These are phyloP conservation scores for Thelonectria rubi DNA, from an alignment of 2,329 filamentous ascomycete genomes.

Conservation along the genomic window DNA sequence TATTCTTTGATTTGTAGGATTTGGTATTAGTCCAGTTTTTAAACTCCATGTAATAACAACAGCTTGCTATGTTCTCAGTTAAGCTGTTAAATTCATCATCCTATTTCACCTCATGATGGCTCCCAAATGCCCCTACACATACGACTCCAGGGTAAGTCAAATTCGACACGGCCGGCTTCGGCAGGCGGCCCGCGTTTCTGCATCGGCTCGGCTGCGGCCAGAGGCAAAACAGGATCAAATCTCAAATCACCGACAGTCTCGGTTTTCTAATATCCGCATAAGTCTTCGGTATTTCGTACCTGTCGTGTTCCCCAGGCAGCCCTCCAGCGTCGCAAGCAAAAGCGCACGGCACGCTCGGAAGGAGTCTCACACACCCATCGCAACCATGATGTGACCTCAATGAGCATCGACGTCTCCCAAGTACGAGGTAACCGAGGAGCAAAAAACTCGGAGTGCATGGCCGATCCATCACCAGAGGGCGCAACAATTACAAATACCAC, in stretches of 20 bases:
- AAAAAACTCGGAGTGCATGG: constrained; percentile 3
- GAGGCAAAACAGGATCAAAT: too few relatives aligned
- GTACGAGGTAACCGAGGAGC: constrained; percentile 5
- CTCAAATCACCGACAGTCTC: too few relatives aligned
- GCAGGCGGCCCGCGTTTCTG: neutral
- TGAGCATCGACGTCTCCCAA: neutral
- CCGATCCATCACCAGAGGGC: neutral
- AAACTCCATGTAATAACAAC: too few relatives aligned
- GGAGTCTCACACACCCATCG: neutral
- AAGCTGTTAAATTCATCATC: too few relatives aligned
- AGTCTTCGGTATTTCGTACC: neutral
- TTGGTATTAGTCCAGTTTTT: too few relatives aligned
- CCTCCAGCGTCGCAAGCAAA: neutral
- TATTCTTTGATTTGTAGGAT: neutral
- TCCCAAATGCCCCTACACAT: neutral
- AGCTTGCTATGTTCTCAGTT: too few relatives aligned
- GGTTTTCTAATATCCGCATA: neutral
- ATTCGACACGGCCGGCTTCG: neutral
- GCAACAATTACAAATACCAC: constrained; percentile 14
- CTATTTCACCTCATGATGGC: too few relatives aligned
- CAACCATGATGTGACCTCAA: neutral
- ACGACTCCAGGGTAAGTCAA: neutral
- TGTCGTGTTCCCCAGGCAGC: neutral
- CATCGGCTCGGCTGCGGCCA: neutral
- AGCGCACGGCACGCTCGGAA: neutral